A percentile compares a stretch with the other conserved stretches of the same genome.
phyloP scores from a whole-genome alignment of 257 asterid species.

The Apocynum venetum region DNA sequence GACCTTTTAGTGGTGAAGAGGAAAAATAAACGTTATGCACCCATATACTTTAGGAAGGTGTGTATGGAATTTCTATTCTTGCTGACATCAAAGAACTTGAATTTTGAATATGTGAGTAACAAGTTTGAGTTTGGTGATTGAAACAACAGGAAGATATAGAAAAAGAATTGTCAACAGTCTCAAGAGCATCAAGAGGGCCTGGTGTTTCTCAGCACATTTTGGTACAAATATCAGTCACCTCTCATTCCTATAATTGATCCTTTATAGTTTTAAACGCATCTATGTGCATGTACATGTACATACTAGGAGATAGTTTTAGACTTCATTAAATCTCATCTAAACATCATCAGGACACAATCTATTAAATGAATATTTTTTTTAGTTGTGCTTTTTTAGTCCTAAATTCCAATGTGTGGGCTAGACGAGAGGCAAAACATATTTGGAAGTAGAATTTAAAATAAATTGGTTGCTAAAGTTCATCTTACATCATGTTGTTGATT shows the following conservation, averaged over 20 bases:
- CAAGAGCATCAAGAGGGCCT: slow-evolving; percentile 56
- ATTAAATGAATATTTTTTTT: neutral
- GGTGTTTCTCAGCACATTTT: slow-evolving; percentile 60
- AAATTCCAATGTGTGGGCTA: neutral
- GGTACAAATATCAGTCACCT: slow-evolving; percentile 43
- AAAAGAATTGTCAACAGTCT: slow-evolving; percentile 59
- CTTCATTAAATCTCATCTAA: neutral
- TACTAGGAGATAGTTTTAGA: neutral
- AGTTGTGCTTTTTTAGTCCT: neutral
- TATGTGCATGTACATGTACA: no score
- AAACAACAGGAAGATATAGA: slow-evolving; percentile 77
- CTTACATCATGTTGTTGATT: neutral
- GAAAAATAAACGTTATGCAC: slow-evolving; percentile 65
- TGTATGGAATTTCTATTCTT: slow-evolving; percentile 10
- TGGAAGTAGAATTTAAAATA: neutral
- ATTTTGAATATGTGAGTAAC: slow-evolving; percentile 6
- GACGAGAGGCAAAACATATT: neutral
- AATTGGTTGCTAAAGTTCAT: neutral
- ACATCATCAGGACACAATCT: neutral
- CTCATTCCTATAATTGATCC: slow-evolving; percentile 5
- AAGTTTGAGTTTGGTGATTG: slow-evolving; percentile 16
- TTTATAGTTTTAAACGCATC: neutral
- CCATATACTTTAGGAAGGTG: slow-evolving; percentile 91
- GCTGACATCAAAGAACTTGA: slow-evolving; percentile 8
- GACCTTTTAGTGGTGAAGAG: slow-evolving; percentile 88